A percentile compares a stretch with the other conserved stretches of the same genome.
Conservation (phyloP, 352 stramenopile species). For the Phytopythium litorale region DNA sequence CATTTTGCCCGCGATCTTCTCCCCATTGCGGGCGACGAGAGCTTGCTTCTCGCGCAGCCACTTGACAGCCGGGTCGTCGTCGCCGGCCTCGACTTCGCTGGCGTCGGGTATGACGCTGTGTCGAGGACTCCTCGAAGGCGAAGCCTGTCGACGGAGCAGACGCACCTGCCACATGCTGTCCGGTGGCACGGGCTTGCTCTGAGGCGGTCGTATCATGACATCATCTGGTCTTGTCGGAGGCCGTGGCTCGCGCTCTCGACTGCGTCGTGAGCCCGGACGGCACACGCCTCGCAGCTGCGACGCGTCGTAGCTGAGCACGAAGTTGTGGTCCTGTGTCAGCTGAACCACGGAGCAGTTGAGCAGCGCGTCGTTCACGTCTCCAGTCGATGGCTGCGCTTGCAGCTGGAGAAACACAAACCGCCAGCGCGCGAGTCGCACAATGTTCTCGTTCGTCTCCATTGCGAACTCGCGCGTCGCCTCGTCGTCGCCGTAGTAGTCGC, state of each 20-base stretch:
- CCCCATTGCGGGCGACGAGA: conserved; percentile 21
- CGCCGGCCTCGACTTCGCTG: not conserved
- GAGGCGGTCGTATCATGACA: not conserved
- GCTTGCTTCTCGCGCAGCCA: conserved; percentile 43
- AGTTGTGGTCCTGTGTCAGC: conserved; percentile 29
- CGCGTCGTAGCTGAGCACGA: conserved; percentile 29
- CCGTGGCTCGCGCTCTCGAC: not conserved
- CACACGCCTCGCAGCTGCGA: conserved; percentile 25
- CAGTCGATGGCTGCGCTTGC: not conserved
- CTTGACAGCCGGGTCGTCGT: conserved; percentile 27
- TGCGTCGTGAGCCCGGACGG: conserved; percentile 3
- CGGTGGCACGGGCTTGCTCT: not conserved
- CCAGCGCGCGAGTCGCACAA: conserved; percentile 55
- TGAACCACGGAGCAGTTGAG: conserved; percentile 36
- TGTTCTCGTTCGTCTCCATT: conserved; percentile 51
- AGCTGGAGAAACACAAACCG: conserved; percentile 16
- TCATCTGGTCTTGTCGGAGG: not conserved
- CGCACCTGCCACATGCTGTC: conserved; percentile 43
- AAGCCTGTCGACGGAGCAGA: conserved; percentile 30
- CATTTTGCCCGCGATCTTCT: conserved; percentile 19
- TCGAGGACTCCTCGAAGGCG: not conserved
- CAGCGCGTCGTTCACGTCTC: conserved; percentile 23
- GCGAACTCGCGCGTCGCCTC: conserved; percentile 53
- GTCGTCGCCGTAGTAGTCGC: conserved; percentile 58
- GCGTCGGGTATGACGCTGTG: not conserved